Evolutionary conservation across 2,329 filamentous ascomycete genomes (phyloP).

Genomic region (Colletotrichum sp.): DNA sequence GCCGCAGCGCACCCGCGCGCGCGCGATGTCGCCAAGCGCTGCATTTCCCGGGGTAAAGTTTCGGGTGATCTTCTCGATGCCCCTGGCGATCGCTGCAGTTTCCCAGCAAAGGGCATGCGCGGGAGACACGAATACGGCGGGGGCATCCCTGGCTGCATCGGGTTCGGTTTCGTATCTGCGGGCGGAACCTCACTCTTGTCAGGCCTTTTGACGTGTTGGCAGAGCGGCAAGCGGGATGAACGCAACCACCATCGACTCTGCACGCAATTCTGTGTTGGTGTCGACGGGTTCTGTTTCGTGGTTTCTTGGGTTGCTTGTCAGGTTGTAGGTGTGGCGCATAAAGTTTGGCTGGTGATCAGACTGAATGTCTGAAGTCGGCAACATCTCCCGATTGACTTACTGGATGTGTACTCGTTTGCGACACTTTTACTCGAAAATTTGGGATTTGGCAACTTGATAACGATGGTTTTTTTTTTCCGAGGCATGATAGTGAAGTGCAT

Average conservation of each 20-base stretch:
- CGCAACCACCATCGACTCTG: not conserved
- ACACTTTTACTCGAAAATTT: accelerated
- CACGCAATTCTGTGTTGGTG: not conserved
- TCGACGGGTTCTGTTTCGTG: not conserved
- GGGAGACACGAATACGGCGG: not conserved
- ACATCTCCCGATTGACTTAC: not conserved
- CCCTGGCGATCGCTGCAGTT: not conserved
- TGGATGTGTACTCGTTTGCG: not conserved
- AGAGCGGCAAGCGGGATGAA: not conserved
- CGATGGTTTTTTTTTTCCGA: accelerated
- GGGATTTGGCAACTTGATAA: not conserved
- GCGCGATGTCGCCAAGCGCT: not conserved
- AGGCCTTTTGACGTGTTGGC: not conserved
- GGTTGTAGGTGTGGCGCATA: accelerated
- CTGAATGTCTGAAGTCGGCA: not conserved
- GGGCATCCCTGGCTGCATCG: not conserved
- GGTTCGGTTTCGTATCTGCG: not conserved
- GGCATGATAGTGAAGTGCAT: accelerated
- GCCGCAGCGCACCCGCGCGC: not conserved
- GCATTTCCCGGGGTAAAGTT: not conserved
- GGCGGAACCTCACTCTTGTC: not conserved
- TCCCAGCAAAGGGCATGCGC: not conserved
- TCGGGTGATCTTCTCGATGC: not conserved
- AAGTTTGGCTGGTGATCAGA: not conserved
- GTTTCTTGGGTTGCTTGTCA: not conserved